Evolutionary conservation across 208 protist genomes (phyloP), one percentile per base, ranked within the genome.

Genomic region (Porcisia deanei): DNA sequence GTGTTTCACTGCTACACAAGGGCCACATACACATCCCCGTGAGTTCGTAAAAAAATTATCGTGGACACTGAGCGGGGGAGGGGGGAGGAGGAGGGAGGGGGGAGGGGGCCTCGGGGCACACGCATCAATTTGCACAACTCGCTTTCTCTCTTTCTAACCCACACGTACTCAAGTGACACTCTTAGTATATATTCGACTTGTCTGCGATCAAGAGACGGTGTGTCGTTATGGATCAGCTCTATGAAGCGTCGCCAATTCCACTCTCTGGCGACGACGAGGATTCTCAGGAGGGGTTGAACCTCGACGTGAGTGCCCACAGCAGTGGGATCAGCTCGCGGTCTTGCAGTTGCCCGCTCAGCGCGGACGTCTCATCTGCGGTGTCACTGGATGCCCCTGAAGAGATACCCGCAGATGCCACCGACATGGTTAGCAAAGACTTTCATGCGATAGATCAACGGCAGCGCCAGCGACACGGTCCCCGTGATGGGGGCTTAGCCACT

Each of bases 271-370:
- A 85, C 34, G 71, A 76, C 5, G 76, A 79, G 4, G 57, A 73
- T 4, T 30, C 22, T 14, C 39, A 14, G 3, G 67, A 54, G 22
- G 71, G 25, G 18, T 54, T 25, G 2, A 64, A 57, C 43, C 67
- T 86, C n/a, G 80, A 84, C 41, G 49, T 88, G 12, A 88, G 84
- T 47, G 72, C 81, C 0, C 84, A 84, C 57, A 64, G 45, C 25
- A 85, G 84, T 58, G 34, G 45, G 59, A 60, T 55, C 25, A 25
- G 16, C 54, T 73, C 69, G 20, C 9, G 34, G 30, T 64, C 41
- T 25, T 58, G 58, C 37, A 30, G 45, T 16, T 41, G 18, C 47
- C 9, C 41, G 6, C 43, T 71, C 58, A 69, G 68, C 47, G 47
- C 66, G 22, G 63, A 49, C 41, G 22, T 18, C 4, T 4, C 39